Base-by-base conservation (phyloP, 1,139 yeast species). In the Suhomyces maxii region DNA sequence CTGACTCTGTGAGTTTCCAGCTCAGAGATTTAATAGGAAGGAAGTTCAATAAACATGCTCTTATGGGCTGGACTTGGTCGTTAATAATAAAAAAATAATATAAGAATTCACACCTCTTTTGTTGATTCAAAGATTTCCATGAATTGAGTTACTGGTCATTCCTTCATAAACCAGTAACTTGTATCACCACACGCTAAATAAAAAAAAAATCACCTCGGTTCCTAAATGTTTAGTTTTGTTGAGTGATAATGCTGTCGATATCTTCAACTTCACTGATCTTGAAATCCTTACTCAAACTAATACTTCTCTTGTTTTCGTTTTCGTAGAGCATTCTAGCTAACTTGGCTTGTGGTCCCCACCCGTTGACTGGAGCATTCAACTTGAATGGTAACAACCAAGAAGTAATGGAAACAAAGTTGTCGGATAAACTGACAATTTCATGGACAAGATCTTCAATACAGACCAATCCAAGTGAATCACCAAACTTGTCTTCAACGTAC, bases 401-500 rank as follows among this genome's bases (percentile, higher is more conserved):
- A 49, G 78, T 73, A 49, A 83, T 80, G 32, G 67, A 65, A 54
- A 82, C 79, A 68, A 86, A 86, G 53, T 77, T 70, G 33, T 81
- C 87, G 26, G 89, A 86, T 55, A 85, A 61, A 14, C 82, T 65
- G 35, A 73, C 76, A 47, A 86, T 73, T 65, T 86, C 93, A 60
- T 84, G 89, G 47, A 86, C 79, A 49, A 86, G 73, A 65, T 86
- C 95, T 68, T 86, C 95, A 36, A 84, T 78, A 79, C 95, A 86
- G 54, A 86, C 82, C 52, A 84, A 72, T 13, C 93, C 93, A 47
- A 73, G 68, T 34, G 82, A 82, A 40, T 69, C 73, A 31, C 88
- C 91, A 52, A 86, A 74, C 60, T 75, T 71, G 57, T 86, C 90
- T 68, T 86, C 95, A 41, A 86, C 85, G 38, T 82, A 68, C 56